Conservation (phyloP, 768 basidiomycete species). For the Rhodotorula paludigena region DNA sequence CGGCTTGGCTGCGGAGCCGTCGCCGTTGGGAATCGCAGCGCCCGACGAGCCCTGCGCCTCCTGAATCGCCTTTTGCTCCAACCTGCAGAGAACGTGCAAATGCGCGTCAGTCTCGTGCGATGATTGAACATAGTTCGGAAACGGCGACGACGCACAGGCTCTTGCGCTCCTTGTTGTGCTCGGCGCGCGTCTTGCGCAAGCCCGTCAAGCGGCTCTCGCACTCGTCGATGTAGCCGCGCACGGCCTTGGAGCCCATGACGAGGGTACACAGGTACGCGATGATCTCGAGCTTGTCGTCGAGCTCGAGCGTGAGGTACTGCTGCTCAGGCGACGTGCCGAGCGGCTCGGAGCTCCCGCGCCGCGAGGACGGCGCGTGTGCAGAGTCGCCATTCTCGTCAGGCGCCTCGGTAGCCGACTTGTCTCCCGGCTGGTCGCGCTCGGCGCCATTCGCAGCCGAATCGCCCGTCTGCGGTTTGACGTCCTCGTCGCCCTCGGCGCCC, state of each 20-base stretch:
- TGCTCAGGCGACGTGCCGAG: constrained; percentile 44
- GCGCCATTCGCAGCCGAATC: not conserved
- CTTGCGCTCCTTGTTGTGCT: constrained; percentile 83
- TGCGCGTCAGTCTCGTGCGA: not conserved
- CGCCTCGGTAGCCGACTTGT: no score
- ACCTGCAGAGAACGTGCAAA: constrained; percentile 35
- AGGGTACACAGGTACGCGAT: constrained; percentile 83
- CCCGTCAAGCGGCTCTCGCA: constrained; percentile 87
- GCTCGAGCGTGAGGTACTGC: constrained; percentile 36
- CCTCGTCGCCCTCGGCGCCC: constrained; percentile 32
- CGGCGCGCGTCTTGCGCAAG: constrained; percentile 88
- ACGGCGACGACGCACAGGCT: constrained; percentile 61
- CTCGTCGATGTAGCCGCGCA: constrained; percentile 82
- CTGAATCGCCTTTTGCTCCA: constrained; percentile 44
- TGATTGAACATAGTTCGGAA: not conserved
- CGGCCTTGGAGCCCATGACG: constrained; percentile 80
- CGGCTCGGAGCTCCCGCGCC: not conserved
- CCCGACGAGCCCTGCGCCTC: constrained; percentile 30
- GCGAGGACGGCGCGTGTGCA: not conserved
- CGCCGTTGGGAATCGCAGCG: not conserved
- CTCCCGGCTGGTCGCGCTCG: no score
- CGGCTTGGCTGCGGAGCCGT: not conserved
- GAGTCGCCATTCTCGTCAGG: no score
- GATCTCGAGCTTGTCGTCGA: constrained; percentile 70
- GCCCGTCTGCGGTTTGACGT: constrained; percentile 9